phyloP scores from a whole-genome alignment of 2,329 filamentous ascomycete genomes.

The Xylaria sp. region DNA sequence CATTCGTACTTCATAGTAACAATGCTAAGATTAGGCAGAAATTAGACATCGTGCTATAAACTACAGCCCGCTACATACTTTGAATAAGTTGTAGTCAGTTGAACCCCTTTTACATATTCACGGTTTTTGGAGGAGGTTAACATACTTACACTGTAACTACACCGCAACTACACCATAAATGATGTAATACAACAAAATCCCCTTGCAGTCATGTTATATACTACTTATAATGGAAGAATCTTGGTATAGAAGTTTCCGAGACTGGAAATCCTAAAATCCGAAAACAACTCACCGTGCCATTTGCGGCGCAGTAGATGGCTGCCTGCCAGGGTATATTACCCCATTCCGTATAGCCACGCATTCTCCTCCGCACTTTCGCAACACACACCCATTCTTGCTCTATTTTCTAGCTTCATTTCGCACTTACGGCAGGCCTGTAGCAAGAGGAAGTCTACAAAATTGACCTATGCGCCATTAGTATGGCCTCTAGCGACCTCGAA shows the following conservation, averaged over 20 bases:
- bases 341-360: neutral
- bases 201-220: neutral
- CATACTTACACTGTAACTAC: neutral
- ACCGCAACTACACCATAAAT: neutral
- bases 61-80: neutral
- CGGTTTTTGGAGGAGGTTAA: neutral
- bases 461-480: neutral
- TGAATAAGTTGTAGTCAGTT: neutral
- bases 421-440: neutral
- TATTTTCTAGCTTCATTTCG: neutral
- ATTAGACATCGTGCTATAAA: too few species aligned
- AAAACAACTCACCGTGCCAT: too few species aligned
- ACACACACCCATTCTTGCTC: neutral
- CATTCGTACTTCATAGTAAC: neutral
- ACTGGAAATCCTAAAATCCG: too few species aligned
- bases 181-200: neutral
- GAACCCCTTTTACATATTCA: neutral
- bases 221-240: too few species aligned
- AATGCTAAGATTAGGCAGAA: neutral
- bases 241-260: too few species aligned
- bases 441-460: neutral
- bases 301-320: neutral
- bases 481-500: constrained; percentile 1
- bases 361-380: neutral
- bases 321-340: neutral